phyloP scores from a whole-genome alignment of 345 rosid species.

The Luvunga scandens region DNA sequence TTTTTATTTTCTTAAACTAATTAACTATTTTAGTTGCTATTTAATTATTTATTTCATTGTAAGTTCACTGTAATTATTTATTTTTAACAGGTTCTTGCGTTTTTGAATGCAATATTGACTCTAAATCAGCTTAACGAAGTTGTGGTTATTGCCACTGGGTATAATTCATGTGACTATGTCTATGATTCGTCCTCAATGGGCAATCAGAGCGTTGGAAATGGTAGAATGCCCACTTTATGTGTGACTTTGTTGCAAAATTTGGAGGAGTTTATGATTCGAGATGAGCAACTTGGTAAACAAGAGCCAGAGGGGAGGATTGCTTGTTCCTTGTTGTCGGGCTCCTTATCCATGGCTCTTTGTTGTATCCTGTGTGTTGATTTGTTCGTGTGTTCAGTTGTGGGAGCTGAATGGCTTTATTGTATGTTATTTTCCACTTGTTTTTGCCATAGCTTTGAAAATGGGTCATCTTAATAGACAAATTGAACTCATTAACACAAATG shows the following conservation, averaged over 20 bases:
- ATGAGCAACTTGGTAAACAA: conserved; percentile 56
- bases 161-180: conserved; percentile 67
- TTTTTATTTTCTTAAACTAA: neutral
- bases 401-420: neutral
- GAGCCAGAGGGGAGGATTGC: conserved; percentile 38
- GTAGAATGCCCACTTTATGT: conserved; percentile 54
- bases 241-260: conserved; percentile 52
- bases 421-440: neutral
- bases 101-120: conserved; percentile 65
- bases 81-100: conserved; percentile 63
- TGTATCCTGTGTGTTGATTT: conserved; percentile 62
- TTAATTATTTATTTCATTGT: too few species aligned
- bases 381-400: neutral
- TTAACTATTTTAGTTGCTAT: neutral
- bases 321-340: conserved; percentile 79
- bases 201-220: conserved; percentile 37
- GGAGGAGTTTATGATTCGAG: conserved; percentile 61
- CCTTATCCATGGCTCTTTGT: conserved; percentile 95
- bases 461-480: neutral
- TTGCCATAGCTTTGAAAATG: neutral
- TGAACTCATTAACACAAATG: neutral
- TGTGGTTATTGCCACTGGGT: conserved; percentile 84
- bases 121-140: conserved; percentile 80
- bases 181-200: conserved; percentile 63
- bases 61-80: too few species aligned